Conservation (phyloP, 352 stramenopile genomes). For the Globisporangium nagaii region DNA sequence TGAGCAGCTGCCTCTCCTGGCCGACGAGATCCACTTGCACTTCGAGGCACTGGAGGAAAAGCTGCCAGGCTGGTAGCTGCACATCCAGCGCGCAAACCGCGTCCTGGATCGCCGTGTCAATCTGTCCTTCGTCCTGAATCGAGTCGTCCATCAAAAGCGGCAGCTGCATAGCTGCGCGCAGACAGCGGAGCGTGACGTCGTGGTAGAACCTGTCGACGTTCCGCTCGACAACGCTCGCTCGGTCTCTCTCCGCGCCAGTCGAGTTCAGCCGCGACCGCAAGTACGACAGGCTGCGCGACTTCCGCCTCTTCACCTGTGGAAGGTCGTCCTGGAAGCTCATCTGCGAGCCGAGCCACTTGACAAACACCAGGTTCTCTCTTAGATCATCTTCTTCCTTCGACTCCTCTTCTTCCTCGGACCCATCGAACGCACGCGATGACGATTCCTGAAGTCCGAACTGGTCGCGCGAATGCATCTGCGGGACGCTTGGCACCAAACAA, state of each 20-base stretch:
- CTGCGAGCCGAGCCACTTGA: conserved; percentile 44
- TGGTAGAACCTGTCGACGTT: conserved; percentile 50
- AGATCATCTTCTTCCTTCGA: conserved; percentile 24
- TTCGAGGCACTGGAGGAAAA: conserved; percentile 53
- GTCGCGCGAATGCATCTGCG: conserved; percentile 9
- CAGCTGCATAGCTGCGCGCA: conserved; percentile 39
- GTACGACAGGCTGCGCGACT: conserved; percentile 33
- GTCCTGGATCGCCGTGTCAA: conserved; percentile 52
- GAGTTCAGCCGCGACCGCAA: conserved; percentile 31
- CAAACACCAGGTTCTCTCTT: conserved; percentile 26
- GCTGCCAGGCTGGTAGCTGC: conserved; percentile 42
- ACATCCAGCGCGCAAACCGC: conserved; percentile 31
- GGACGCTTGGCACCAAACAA: conserved; percentile 50
- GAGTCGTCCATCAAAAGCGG: conserved; percentile 41
- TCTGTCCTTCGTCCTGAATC: conserved; percentile 32
- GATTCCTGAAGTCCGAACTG: not conserved
- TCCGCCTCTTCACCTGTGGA: conserved; percentile 29
- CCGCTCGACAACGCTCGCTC: conserved; percentile 26
- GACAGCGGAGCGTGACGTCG: conserved; percentile 39
- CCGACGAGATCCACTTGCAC: conserved; percentile 51
- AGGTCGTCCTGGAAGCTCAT: conserved; percentile 48
- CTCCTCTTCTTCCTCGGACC: conserved; percentile 27
- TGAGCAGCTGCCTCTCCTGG: conserved; percentile 30
- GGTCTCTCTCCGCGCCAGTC: conserved; percentile 22
- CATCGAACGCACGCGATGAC: conserved; percentile 10